Conservation (phyloP, 1,139 yeast genomes). For the Yamadazyma sp. region DNA sequence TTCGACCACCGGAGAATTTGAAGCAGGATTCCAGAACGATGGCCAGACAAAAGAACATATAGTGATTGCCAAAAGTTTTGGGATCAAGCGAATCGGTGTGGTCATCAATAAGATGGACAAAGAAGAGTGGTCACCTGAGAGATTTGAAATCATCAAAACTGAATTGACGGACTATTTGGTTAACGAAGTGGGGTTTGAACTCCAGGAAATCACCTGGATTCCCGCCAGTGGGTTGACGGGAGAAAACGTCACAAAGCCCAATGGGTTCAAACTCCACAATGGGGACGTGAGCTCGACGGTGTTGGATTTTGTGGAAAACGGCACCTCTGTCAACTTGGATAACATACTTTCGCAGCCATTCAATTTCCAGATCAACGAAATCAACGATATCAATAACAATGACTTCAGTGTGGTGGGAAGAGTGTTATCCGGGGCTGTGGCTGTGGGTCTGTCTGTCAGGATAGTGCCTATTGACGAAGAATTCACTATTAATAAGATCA, state of each 20-base stretch:
- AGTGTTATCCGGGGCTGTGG: conserved; percentile 71
- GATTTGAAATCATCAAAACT: conserved; percentile 61
- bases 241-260: conserved; percentile 62
- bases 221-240: conserved; percentile 91
- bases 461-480: conserved; percentile 53
- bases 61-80: conserved; percentile 75
- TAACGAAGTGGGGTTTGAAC: conserved; percentile 57
- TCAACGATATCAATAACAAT: conserved; percentile 28
- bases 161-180: conserved; percentile 61
- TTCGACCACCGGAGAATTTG: conserved; percentile 80
- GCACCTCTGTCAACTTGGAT: conserved; percentile 40
- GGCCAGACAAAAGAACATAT: conserved; percentile 98
- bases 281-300: conserved; percentile 51
- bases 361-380: conserved; percentile 52
- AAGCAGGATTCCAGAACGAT: conserved; percentile 78
- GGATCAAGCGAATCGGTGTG: conserved; percentile 72
- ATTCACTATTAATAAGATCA: conserved; percentile 35
- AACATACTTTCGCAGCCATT: conserved; percentile 38
- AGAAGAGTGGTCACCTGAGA: conserved; percentile 61
- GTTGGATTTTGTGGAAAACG: conserved; percentile 37
- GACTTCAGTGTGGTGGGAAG: conserved; percentile 64
- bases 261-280: conserved; percentile 55
- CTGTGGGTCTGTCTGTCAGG: conserved; percentile 70
- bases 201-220: conserved; percentile 56
- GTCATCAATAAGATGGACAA: conserved; percentile 90